A percentile compares a stretch with the other conserved stretches of the same genome.
Evolutionary conservation across 345 rosid species (phyloP).

Genomic region (Acer yangbiense): DNA sequence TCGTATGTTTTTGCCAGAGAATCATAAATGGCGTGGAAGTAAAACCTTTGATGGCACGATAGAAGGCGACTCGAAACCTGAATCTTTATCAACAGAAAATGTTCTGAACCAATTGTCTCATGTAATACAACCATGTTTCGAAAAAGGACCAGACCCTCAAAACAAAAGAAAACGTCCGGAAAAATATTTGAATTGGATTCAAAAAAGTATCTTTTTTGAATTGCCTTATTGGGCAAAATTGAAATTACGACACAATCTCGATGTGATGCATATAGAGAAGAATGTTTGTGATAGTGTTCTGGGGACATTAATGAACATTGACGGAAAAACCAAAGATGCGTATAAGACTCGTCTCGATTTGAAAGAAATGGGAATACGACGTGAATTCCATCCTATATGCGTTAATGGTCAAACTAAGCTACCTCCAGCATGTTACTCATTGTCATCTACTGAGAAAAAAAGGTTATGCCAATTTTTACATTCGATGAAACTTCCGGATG

Average conservation of each 20-base stretch:
- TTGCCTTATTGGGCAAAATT: background rate
- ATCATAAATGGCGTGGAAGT: background rate
- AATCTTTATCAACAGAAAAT: too few species aligned
- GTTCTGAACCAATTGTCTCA: background rate
- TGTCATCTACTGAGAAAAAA: background rate
- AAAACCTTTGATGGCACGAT: background rate
- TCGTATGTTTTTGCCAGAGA: background rate
- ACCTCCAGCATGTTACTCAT: background rate
- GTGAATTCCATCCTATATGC: background rate
- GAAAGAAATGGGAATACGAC: background rate
- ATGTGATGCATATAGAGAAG: background rate
- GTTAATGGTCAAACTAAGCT: background rate
- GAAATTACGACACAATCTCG: background rate
- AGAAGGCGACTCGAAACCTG: background rate
- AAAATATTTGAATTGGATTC: background rate
- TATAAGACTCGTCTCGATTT: background rate
- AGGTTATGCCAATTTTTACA: background rate
- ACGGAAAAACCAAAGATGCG: background rate
- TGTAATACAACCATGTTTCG: background rate
- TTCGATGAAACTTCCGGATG: background rate
- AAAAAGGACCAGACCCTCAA: background rate
- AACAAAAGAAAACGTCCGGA: background rate
- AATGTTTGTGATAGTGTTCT: background rate
- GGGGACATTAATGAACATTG: background rate
- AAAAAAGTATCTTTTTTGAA: background rate